Evolutionary conservation across 2,329 filamentous ascomycete genomes (phyloP).

Genomic region (Ophiosphaerella korrae): DNA sequence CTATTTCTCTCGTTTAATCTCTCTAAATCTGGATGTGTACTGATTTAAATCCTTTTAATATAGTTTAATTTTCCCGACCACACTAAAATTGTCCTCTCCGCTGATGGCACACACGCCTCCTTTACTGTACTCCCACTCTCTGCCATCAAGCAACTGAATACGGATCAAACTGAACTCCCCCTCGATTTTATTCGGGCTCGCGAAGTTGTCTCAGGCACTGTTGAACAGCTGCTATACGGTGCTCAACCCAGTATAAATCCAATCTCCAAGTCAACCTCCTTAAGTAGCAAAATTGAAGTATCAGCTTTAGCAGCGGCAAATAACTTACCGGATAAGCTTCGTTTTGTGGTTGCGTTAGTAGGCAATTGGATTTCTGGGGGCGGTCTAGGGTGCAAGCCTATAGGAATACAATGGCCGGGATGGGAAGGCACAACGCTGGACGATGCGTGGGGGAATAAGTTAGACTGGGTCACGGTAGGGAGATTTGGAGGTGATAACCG

Average conservation of each 20-base stretch:
- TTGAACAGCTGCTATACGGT: slow-evolving; percentile 70
- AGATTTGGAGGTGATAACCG: slow-evolving; percentile 51
- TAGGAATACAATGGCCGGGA: slow-evolving; percentile 42
- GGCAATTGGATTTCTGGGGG: slow-evolving; percentile 2
- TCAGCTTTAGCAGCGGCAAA: neutral
- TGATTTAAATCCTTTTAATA: slow-evolving; percentile 22
- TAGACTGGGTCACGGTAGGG: slow-evolving; percentile 57
- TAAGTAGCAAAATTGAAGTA: neutral
- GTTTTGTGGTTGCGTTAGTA: slow-evolving; percentile 3
- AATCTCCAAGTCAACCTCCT: slow-evolving; percentile 1
- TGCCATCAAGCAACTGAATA: slow-evolving; percentile 69
- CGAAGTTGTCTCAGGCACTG: slow-evolving; percentile 69
- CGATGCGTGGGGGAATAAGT: slow-evolving; percentile 46
- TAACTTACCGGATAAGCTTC: neutral
- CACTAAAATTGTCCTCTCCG: slow-evolving; percentile 80
- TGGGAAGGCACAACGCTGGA: slow-evolving; percentile 53
- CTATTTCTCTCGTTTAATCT: slow-evolving; percentile 48
- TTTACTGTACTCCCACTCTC: slow-evolving; percentile 78
- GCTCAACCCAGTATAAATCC: slow-evolving; percentile 13
- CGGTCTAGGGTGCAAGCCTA: slow-evolving; percentile 63
- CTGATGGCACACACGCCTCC: slow-evolving; percentile 73
- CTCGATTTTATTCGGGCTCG: slow-evolving; percentile 72
- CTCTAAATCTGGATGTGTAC: too few species aligned
- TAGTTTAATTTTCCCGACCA: slow-evolving; percentile 88
- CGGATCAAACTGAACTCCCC: slow-evolving; percentile 63